Percentiles rank a stretch among this genome's conserved stretches.
These are phyloP conservation scores for Metarhizium guizhouense DNA, from an alignment of 2,329 filamentous ascomycete genomes.

Conservation along the genomic window DNA sequence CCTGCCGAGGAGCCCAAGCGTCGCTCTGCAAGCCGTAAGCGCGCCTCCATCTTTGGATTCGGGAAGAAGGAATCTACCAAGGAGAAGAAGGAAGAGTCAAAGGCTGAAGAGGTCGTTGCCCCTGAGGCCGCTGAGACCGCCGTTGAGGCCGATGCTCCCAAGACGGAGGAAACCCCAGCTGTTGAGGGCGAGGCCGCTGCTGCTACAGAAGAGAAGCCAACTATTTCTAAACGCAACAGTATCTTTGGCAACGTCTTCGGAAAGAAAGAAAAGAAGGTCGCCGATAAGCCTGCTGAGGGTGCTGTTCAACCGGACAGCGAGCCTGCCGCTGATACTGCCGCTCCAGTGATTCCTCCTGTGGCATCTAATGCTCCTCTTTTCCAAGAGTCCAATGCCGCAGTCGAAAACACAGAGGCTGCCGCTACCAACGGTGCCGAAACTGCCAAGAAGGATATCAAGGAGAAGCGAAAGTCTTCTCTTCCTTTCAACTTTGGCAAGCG, in stretches of 20 bases:
- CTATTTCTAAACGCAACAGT: conserved; percentile 46
- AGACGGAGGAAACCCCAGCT: conserved; percentile 20
- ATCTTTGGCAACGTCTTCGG: conserved; percentile 43
- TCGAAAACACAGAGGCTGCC: conserved; percentile 37
- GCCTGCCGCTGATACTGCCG: conserved; percentile 38
- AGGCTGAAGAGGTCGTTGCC: conserved; percentile 23
- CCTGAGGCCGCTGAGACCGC: conserved; percentile 23
- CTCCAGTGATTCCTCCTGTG: conserved; percentile 51
- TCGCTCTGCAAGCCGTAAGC: conserved; percentile 57
- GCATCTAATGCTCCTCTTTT: conserved; percentile 48
- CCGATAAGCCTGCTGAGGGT: conserved; percentile 34
- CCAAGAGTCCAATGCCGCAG: conserved; percentile 44
- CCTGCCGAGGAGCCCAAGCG: conserved; percentile 46
- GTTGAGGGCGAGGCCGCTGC: conserved; percentile 22
- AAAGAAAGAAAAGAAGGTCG: conserved; percentile 52
- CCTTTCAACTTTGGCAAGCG: conserved; percentile 74
- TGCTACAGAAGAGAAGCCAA: conserved; percentile 37
- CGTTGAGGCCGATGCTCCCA: conserved; percentile 20
- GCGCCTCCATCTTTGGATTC: conserved; percentile 54
- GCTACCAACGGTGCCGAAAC: conserved; percentile 38
- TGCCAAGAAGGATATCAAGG: conserved; percentile 58
- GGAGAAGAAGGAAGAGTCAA: conserved; percentile 30
- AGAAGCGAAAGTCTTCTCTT: conserved; percentile 75
- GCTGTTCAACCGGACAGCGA: conserved; percentile 34
- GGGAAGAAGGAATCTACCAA: conserved; percentile 39